Conservation (phyloP, 192 early-diverging fungal genomes). For the Coemansia sp. region DNA sequence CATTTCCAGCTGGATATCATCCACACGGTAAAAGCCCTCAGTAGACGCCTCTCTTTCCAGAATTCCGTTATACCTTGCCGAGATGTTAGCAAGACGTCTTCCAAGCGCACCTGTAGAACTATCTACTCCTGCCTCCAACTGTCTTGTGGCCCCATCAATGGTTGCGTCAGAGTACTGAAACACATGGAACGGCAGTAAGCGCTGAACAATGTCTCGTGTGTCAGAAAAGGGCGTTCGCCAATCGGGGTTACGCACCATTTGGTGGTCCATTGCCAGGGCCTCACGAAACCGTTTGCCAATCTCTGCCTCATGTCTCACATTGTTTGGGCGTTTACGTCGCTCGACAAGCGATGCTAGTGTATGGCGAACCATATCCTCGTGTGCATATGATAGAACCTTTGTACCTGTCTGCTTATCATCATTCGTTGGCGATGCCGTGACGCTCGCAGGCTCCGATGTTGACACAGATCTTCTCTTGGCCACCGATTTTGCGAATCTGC, state of each 20-base stretch:
- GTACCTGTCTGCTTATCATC: not conserved
- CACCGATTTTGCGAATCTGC: slow-evolving; percentile 23
- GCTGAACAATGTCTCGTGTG: slow-evolving; percentile 60
- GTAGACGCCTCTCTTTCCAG: slow-evolving; percentile 23
- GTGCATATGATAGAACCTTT: slow-evolving; percentile 11
- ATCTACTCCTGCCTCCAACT: slow-evolving; percentile 11
- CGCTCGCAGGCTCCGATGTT: not conserved
- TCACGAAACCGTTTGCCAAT: slow-evolving; percentile 46
- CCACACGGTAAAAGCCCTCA: slow-evolving; percentile 16
- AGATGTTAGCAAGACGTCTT: slow-evolving; percentile 9
- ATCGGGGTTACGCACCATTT: slow-evolving; percentile 50
- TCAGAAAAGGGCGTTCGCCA: slow-evolving; percentile 65
- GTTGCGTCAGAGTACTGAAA: slow-evolving; percentile 63
- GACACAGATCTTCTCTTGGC: slow-evolving; percentile 16
- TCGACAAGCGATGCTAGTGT: slow-evolving; percentile 12
- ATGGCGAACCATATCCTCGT: slow-evolving; percentile 21
- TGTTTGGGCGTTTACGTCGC: slow-evolving; percentile 18
- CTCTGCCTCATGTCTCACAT: slow-evolving; percentile 33
- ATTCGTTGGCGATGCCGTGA: not conserved
- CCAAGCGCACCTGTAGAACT: slow-evolving; percentile 3
- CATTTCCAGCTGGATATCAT: slow-evolving; percentile 34
- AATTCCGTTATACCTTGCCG: slow-evolving; percentile 19
- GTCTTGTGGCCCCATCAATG: slow-evolving; percentile 22
- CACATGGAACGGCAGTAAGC: slow-evolving; percentile 74
- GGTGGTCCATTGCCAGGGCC: slow-evolving; percentile 58